Percentiles rank a stretch among this genome's conserved stretches.
phyloP scores from a whole-genome alignment of 2,329 filamentous ascomycete species.

The Harringtonia lauricola region DNA sequence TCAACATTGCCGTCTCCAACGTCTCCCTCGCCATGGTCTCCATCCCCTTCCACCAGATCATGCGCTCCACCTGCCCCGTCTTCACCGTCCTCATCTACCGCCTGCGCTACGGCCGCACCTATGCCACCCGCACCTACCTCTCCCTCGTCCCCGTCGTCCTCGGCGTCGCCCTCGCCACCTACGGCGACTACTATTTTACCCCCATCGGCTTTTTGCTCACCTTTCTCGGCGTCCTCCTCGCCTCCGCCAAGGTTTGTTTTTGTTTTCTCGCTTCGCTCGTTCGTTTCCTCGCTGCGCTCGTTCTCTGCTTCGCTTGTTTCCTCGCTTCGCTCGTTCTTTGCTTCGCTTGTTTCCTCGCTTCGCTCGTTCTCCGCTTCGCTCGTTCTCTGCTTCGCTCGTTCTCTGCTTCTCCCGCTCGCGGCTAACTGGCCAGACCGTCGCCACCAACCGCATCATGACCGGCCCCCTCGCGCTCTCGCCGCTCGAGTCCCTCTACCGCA shows the following conservation, averaged over 20 bases:
- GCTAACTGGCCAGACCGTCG: slow-evolving; percentile 37
- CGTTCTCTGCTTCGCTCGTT: neutral
- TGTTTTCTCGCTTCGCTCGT: neutral
- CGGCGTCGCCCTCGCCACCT: slow-evolving; percentile 48
- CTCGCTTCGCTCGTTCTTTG: neutral
- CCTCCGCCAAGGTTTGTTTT: slow-evolving; percentile 36
- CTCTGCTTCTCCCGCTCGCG: no score
- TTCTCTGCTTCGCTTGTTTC: neutral
- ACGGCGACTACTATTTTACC: slow-evolving; percentile 54
- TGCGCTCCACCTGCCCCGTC: slow-evolving; percentile 49
- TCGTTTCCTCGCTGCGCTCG: slow-evolving; percentile 1
- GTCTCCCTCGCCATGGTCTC: slow-evolving; percentile 24
- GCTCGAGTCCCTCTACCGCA: slow-evolving; percentile 49
- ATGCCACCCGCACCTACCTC: slow-evolving; percentile 44
- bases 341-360: neutral
- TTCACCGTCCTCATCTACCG: slow-evolving; percentile 53
- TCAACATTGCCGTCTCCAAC: slow-evolving; percentile 15
- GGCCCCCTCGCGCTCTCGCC: slow-evolving; percentile 44
- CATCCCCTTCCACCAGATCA: slow-evolving; percentile 55
- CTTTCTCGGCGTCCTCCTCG: slow-evolving; percentile 41
- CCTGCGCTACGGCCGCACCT: slow-evolving; percentile 41
- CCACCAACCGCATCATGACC: slow-evolving; percentile 54
- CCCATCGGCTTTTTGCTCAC: slow-evolving; percentile 43
- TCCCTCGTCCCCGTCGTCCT: slow-evolving; percentile 49
- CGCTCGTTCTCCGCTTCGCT: neutral